These are phyloP conservation scores for Arthrobotrys sinensis DNA, from an alignment of 2,329 filamentous ascomycete genomes.

Conservation along the genomic window DNA sequence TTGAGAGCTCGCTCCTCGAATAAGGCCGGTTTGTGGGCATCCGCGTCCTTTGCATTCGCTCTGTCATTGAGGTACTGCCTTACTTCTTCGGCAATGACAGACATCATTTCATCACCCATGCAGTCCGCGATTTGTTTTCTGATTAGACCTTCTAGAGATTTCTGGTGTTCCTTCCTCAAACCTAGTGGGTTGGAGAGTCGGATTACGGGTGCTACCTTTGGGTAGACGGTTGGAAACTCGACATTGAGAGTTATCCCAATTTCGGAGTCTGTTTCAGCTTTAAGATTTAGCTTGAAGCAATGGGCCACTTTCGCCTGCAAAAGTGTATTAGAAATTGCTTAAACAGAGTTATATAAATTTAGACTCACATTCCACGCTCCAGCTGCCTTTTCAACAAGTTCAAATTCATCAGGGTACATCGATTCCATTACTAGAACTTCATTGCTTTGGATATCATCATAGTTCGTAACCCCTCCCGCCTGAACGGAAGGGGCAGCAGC, in stretches of 20 bases:
- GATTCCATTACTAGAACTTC: constrained; percentile 88
- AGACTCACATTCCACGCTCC: constrained; percentile 85
- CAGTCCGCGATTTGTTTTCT: constrained; percentile 78
- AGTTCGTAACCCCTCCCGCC: constrained; percentile 70
- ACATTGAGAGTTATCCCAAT: constrained; percentile 80
- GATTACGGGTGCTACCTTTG: constrained; percentile 83
- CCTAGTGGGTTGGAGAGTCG: constrained; percentile 41
- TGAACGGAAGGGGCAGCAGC: constrained; percentile 65
- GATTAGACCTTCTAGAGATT: constrained; percentile 76
- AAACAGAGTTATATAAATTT: constrained; percentile 7
- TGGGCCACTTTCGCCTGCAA: constrained; percentile 53
- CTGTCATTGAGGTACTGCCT: constrained; percentile 86
- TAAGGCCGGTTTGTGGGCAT: constrained; percentile 84
- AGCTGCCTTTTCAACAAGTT: constrained; percentile 75
- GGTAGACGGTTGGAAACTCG: constrained; percentile 89
- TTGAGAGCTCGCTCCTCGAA: constrained; percentile 90
- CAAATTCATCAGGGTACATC: constrained; percentile 91
- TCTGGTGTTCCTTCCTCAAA: constrained; percentile 40
- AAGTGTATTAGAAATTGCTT: constrained; percentile 42
- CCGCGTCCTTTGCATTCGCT: constrained; percentile 81
- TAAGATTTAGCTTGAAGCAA: constrained; percentile 84
- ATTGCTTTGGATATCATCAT: constrained; percentile 87
- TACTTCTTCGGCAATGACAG: constrained; percentile 74
- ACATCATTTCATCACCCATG: constrained; percentile 77
- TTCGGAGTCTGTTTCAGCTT: constrained; percentile 70